Conservation (phyloP, 2,329 filamentous ascomycete genomes). For the Ophiostoma tasmaniense region DNA sequence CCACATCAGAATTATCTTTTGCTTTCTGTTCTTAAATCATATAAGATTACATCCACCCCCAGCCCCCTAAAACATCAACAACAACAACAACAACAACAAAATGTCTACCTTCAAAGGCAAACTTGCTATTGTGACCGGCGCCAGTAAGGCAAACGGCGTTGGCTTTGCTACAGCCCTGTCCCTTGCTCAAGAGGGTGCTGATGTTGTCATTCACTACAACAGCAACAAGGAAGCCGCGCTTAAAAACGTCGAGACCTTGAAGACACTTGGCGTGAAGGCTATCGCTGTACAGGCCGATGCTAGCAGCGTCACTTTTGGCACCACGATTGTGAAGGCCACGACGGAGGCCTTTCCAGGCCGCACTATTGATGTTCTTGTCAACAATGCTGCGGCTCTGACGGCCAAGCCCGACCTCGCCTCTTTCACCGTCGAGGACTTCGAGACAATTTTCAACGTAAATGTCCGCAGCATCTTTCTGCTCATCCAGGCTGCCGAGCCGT, state of each 20-base stretch:
- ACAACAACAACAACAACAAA: too few relatives aligned
- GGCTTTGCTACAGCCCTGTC: constrained; percentile 19
- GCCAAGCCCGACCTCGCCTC: constrained; percentile 11
- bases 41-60: neutral
- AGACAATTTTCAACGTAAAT: constrained; percentile 19
- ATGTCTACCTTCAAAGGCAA: constrained; percentile 19
- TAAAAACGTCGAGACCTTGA: constrained; percentile 11
- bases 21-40: neutral
- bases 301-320: constrained; percentile 15
- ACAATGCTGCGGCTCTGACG: constrained; percentile 18
- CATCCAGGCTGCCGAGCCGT: constrained; percentile 19
- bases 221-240: constrained; percentile 16
- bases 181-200: constrained; percentile 19
- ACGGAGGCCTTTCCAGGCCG: constrained; percentile 17
- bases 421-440: constrained; percentile 16
- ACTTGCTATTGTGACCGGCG: constrained; percentile 21
- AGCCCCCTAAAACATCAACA: neutral
- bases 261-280: constrained; percentile 15
- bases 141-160: constrained; percentile 20
- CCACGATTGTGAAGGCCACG: constrained; percentile 17
- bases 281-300: constrained; percentile 20
- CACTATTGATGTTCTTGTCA: constrained; percentile 21
- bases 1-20: neutral
- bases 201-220: constrained; percentile 21
- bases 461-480: constrained; percentile 20